Conservation (phyloP, 805 yeast genomes). For the Candida pseudoglaebosa region DNA sequence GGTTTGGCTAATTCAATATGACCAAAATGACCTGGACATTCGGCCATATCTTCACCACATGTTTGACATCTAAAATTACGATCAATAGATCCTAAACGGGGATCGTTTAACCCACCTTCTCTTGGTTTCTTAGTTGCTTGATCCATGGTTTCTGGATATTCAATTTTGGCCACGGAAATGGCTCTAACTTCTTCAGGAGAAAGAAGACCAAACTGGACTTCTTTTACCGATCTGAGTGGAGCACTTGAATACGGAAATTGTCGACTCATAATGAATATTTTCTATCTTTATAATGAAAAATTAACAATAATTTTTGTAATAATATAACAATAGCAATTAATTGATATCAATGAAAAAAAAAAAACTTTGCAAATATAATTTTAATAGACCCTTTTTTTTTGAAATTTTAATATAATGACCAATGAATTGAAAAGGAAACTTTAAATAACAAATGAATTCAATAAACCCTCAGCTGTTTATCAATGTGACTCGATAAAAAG, state of each 20-base stretch:
- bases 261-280: slow-evolving; percentile 33
- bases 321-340: background rate
- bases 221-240: slow-evolving; percentile 94
- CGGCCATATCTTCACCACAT: slow-evolving; percentile 98
- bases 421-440: background rate
- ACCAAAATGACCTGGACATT: slow-evolving; percentile 99
- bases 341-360: no score
- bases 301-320: background rate
- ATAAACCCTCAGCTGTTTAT: background rate
- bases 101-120: slow-evolving; percentile 96
- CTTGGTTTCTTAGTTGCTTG: slow-evolving; percentile 92
- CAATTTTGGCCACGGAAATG: slow-evolving; percentile 95
- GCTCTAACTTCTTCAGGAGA: slow-evolving; percentile 97
- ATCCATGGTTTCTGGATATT: slow-evolving; percentile 99
- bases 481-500: no score
- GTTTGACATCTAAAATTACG: slow-evolving; percentile 98
- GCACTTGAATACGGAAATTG: slow-evolving; percentile 93
- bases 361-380: no score
- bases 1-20: slow-evolving; percentile 98
- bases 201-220: slow-evolving; percentile 96
- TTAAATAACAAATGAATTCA: slow-evolving; percentile 2
- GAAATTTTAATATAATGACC: background rate
- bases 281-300: background rate
- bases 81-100: slow-evolving; percentile 94
- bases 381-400: slow-evolving; percentile 1